Conservation (phyloP, 192 early-diverging fungal genomes). For the Rhizophagus sp. region DNA sequence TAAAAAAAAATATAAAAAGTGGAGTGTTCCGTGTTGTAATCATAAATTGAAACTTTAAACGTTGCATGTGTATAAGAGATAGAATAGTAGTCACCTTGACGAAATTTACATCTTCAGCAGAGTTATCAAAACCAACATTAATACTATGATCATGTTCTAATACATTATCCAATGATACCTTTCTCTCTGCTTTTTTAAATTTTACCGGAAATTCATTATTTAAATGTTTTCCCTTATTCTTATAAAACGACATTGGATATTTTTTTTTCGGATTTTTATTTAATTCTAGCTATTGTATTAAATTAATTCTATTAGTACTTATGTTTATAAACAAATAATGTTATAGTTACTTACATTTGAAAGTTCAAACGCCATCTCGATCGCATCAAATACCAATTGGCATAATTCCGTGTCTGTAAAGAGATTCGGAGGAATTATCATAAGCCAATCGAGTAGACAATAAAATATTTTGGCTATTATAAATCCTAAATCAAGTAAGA, state of each 20-base stretch:
- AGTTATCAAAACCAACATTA: conserved; percentile 19
- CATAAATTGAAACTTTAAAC: too few species aligned
- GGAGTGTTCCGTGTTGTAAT: too few species aligned
- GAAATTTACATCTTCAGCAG: conserved; percentile 17
- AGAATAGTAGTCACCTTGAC: conserved; percentile 8
- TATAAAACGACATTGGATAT: neutral
- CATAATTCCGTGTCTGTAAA: conserved; percentile 65
- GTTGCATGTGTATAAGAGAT: too few species aligned
- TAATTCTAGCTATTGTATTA: neutral
- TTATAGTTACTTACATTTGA: conserved; percentile 25
- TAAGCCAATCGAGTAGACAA: conserved; percentile 77
- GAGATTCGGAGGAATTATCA: conserved; percentile 60
- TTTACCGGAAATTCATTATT: neutral
- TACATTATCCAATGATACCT: neutral
- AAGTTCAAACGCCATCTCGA: conserved; percentile 57
- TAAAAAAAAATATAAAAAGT: neutral
- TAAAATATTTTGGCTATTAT: conserved; percentile 69
- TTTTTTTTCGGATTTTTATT: conserved; percentile 11
- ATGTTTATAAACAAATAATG: neutral
- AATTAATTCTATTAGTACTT: neutral
- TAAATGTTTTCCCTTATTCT: neutral
- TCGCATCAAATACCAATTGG: conserved; percentile 67
- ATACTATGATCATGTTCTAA: conserved; percentile 10
- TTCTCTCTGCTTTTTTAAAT: conserved; percentile 29
- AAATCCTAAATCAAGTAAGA: conserved; percentile 35